Conservation (phyloP, 805 yeast species). For the Crinitomyces ghanaensis region DNA sequence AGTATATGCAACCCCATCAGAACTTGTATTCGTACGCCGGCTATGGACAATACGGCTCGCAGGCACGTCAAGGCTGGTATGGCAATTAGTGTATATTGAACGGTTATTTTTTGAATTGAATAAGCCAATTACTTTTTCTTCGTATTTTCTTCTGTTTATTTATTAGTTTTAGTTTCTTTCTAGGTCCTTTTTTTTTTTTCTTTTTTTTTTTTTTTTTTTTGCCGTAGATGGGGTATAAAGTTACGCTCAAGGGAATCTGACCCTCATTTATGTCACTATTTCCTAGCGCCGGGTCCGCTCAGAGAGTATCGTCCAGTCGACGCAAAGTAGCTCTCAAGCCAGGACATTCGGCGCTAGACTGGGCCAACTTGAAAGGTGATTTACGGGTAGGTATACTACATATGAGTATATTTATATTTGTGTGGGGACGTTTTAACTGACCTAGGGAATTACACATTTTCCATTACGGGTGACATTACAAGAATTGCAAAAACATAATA, state of each 20-base stretch:
- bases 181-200: no score
- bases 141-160: not conserved
- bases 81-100: no score
- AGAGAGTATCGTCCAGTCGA: constrained; percentile 19
- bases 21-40: constrained; percentile 19
- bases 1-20: constrained; percentile 11
- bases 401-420: no score
- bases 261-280: constrained; percentile 6
- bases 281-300: constrained; percentile 11
- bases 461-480: constrained; percentile 39
- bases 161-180: no score
- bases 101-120: no score
- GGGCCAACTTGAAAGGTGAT: constrained; percentile 55
- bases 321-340: constrained; percentile 57
- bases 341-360: constrained; percentile 78
- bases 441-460: constrained; percentile 18
- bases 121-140: no score
- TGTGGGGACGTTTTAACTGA: no score
- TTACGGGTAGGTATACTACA: constrained; percentile 41
- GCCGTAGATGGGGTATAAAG: no score
- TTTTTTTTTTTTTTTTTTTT: no score
- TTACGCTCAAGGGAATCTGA: no score
- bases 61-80: constrained; percentile 17
- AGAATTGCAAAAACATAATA: constrained; percentile 49
- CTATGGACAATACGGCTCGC: constrained; percentile 20